These are phyloP conservation scores for Sphaerulina populicola DNA, from an alignment of 2,329 filamentous ascomycete species.

Conservation along the genomic window DNA sequence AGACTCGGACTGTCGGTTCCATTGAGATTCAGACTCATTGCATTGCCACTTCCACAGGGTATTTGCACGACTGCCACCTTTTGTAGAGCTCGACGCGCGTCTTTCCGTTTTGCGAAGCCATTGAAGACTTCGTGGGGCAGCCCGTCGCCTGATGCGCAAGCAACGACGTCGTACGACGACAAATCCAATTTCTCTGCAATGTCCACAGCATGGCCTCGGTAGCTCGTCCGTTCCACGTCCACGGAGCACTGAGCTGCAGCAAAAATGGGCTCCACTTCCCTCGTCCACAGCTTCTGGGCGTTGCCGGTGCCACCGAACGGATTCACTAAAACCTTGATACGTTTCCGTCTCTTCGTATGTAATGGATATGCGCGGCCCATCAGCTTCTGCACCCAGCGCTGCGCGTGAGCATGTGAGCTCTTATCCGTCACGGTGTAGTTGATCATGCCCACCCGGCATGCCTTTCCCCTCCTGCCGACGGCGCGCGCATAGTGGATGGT, in stretches of 20 bases:
- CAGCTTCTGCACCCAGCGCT: slow-evolving; percentile 56
- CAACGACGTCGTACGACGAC: slow-evolving; percentile 71
- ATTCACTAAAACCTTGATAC: slow-evolving; percentile 83
- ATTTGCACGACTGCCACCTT: slow-evolving; percentile 78
- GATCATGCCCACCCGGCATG: slow-evolving; percentile 54
- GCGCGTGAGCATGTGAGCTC: slow-evolving; percentile 42
- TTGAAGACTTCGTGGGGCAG: slow-evolving; percentile 92
- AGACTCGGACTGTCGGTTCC: slow-evolving; percentile 67
- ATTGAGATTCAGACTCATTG: slow-evolving; percentile 80
- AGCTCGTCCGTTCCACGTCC: slow-evolving; percentile 63
- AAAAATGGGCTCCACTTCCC: slow-evolving; percentile 71
- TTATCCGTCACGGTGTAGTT: slow-evolving; percentile 51
- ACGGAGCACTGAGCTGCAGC: slow-evolving; percentile 69
- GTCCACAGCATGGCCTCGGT: slow-evolving; percentile 68
- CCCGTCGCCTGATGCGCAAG: slow-evolving; percentile 87
- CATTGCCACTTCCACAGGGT: slow-evolving; percentile 90
- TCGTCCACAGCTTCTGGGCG: slow-evolving; percentile 64
- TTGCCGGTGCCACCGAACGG: slow-evolving; percentile 78
- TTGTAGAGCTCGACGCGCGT: slow-evolving; percentile 64
- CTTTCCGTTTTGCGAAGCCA: slow-evolving; percentile 66
- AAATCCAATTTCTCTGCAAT: slow-evolving; percentile 69
- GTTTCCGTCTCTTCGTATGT: slow-evolving; percentile 57
- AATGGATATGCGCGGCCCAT: slow-evolving; percentile 62
- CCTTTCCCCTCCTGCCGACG: slow-evolving; percentile 45
- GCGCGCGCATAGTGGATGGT: slow-evolving; percentile 64